Percentiles rank a stretch among this genome's conserved stretches.
phyloP scores from a whole-genome alignment of 1,139 yeast species.

The Diutina scorzettiae region DNA sequence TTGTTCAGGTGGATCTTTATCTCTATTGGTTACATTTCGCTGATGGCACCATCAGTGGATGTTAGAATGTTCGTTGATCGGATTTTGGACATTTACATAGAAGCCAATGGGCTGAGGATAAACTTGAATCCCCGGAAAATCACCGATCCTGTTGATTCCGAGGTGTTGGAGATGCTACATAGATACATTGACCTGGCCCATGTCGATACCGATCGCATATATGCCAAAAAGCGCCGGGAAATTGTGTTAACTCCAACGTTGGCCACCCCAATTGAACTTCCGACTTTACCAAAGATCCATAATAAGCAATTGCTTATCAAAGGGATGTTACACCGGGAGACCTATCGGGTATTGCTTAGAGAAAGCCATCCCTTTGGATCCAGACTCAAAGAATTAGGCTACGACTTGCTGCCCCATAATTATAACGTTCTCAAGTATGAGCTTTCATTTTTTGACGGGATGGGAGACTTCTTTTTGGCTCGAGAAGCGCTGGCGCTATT shows the following conservation, averaged over 20 bases:
- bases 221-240: neutral
- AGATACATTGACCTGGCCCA: neutral
- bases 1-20: constrained; percentile 3
- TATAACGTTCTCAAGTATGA: constrained; percentile 21
- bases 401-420: constrained; percentile 10
- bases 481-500: constrained; percentile 27
- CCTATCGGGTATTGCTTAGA: constrained; percentile 21
- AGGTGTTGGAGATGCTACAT: neutral
- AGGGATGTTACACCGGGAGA: constrained; percentile 30
- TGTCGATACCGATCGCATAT: neutral
- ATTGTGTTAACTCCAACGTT: constrained; percentile 2
- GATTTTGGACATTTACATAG: neutral
- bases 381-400: constrained; percentile 12
- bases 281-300: constrained; percentile 25
- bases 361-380: constrained; percentile 20
- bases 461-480: constrained; percentile 32
- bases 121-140: constrained; percentile 3
- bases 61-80: neutral
- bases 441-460: constrained; percentile 32
- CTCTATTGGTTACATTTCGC: neutral
- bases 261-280: constrained; percentile 16
- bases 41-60: neutral
- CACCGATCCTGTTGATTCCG: constrained; percentile 1
- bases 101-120: neutral
- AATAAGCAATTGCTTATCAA: constrained; percentile 22